Percentiles rank a stretch among this genome's conserved stretches.
Evolutionary conservation across 371 early-diverging fungal species (phyloP).

Genomic region (Mortierella sp.): DNA sequence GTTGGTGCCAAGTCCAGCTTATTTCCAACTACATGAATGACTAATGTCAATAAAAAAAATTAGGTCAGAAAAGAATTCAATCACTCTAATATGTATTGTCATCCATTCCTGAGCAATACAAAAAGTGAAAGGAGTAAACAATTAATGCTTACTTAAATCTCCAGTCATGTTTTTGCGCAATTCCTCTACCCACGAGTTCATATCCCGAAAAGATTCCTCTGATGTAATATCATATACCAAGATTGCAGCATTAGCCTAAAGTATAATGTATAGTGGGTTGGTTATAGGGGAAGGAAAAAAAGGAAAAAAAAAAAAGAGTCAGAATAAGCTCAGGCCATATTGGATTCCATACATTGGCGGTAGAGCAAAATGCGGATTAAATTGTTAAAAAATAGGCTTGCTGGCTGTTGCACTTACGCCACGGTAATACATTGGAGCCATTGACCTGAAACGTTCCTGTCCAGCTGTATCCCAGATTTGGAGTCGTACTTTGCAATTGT

Average conservation of each 20-base stretch:
- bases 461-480: slow-evolving; percentile 84
- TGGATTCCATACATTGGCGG: neutral
- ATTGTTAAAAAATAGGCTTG: neutral
- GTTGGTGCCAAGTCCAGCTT: slow-evolving; percentile 77
- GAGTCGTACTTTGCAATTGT: slow-evolving; percentile 74
- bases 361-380: slow-evolving; percentile 12
- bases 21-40: slow-evolving; percentile 82
- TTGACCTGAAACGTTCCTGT: slow-evolving; percentile 77
- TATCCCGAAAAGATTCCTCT: slow-evolving; percentile 70
- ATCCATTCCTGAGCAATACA: neutral
- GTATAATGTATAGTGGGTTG: neutral
- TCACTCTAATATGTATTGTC: neutral
- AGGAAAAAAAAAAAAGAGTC: neutral
- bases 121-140: neutral
- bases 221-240: slow-evolving; percentile 76
- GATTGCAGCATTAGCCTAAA: slow-evolving; percentile 74
- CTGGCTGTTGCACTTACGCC: slow-evolving; percentile 61
- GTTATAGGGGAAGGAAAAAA: too few relatives aligned
- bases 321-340: neutral
- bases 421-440: slow-evolving; percentile 87
- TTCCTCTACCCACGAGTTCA: slow-evolving; percentile 79
- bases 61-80: slow-evolving; percentile 1
- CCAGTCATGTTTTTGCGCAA: slow-evolving; percentile 80
- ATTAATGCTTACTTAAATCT: slow-evolving; percentile 60
- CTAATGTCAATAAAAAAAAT: slow-evolving; percentile 50